Base-by-base conservation (phyloP, 805 yeast genomes). In the Candida coleopterorum region DNA sequence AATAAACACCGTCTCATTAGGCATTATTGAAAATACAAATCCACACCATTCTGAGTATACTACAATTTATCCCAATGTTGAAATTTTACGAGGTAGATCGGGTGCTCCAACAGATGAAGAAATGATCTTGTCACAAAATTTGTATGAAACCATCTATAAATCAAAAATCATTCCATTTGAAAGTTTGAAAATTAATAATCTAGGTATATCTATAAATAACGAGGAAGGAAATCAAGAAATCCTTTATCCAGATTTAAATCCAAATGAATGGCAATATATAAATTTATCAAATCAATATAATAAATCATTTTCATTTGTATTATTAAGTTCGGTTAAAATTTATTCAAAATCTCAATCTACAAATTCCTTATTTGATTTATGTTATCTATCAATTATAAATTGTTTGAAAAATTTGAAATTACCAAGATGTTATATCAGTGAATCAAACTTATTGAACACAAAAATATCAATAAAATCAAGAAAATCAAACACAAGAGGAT, bases 31-130 rank as follows among this genome's bases (percentile, higher is more conserved):
- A 70, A 45, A 67, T 64, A 32, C 38, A 6, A 32, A 35, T 17
- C 27, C 29, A 9, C 31, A 39, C 6, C 35, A 31, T 18, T 44
- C 47, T 4, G 50, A 50, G n/a, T 58, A 43, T 40, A 42, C 59
- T 4, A 48, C 71, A 2, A 64, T 85, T 0, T 84, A 75, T 52
- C 90, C 95, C 0, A 77, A 81, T 11, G 86, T 87, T 6, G 88
- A 83, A 44, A 76, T 85, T 8, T 75, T 79, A 39, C 64, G 88
- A 37, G 95, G 95, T 21, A 68, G 86, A 36, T 32, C 38, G 16
- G 93, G 94, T 10, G 85, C 87, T 1, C 95, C 95, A 20, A 77
- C 89, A 1, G 85, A 80, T 47, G 95, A 87, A 58, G 96, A 87
- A 53, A 85, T 83, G 79, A 76, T 74, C 21, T 50, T 82, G 15